Conservation (phyloP, 176 grass and related monocot species). For the Eragrostis nindensis region DNA sequence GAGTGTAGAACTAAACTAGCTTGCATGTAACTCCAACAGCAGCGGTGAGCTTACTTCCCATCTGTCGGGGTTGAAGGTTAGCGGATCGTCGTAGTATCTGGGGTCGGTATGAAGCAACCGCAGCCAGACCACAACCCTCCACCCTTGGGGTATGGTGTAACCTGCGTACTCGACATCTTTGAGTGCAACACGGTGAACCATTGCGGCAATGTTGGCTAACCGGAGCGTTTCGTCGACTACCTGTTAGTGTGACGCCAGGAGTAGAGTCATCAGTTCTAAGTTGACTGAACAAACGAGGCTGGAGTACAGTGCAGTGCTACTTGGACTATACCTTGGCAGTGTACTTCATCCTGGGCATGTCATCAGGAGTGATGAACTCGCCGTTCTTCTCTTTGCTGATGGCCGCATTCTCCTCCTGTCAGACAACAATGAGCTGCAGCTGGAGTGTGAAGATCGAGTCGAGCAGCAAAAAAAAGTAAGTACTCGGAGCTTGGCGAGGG, state of each 20-base stretch:
- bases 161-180: constrained; percentile 38
- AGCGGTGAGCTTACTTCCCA: constrained; percentile 24
- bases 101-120: constrained; percentile 31
- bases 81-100: constrained; percentile 21
- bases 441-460: too few species aligned
- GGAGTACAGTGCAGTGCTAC: too few species aligned
- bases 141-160: constrained; percentile 35
- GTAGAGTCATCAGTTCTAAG: too few species aligned
- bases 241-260: too few species aligned
- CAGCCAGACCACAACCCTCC: constrained; percentile 38
- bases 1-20: too few species aligned
- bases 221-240: constrained; percentile 31
- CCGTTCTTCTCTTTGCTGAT: constrained; percentile 5
- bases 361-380: not conserved
- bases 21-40: too few species aligned
- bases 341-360: constrained; percentile 19
- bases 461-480: too few species aligned
- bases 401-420: constrained; percentile 25
- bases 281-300: too few species aligned
- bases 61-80: constrained; percentile 42
- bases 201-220: not conserved
- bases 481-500: constrained; percentile 24
- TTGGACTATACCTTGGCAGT: too few species aligned
- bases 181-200: not conserved
- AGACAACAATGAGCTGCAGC: not conserved